Evolutionary conservation across 1,284 basidiomycete genomes (phyloP).

Genomic region (Fomitopsis schrenkii): DNA sequence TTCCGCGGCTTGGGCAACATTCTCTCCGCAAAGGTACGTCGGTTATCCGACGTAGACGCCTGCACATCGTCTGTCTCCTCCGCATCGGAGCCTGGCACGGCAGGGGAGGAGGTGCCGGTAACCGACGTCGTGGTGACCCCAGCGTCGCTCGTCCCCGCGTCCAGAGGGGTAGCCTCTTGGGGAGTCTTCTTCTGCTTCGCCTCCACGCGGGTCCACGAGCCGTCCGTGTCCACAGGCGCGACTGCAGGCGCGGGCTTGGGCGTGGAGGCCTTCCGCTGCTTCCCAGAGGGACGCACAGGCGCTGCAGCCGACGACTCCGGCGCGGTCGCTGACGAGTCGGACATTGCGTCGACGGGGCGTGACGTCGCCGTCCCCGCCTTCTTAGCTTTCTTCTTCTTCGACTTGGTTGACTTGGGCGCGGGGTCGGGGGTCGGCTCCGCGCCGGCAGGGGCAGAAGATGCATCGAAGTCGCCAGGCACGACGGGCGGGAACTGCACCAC

Average conservation of each 20-base stretch:
- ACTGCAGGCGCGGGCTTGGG: constrained; percentile 12
- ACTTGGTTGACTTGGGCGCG: constrained; percentile 33
- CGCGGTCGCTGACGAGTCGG: constrained; percentile 30
- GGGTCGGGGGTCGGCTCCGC: constrained; percentile 11
- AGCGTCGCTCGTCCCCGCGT: constrained; percentile 47
- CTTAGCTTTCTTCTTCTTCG: constrained; percentile 42
- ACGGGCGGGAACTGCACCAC: constrained; percentile 37
- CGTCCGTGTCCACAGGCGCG: constrained; percentile 35
- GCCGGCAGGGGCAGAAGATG: constrained; percentile 14
- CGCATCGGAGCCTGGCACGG: constrained; percentile 41
- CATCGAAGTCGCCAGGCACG: constrained; percentile 44
- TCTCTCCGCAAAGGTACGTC: constrained; percentile 53
- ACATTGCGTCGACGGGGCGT: constrained; percentile 20
- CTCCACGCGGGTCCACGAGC: constrained; percentile 54
- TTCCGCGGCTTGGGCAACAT: constrained; percentile 53
- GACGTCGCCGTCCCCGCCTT: constrained; percentile 12
- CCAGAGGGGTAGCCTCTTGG: constrained; percentile 16
- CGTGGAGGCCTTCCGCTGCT: constrained; percentile 19
- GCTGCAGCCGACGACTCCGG: constrained; percentile 22
- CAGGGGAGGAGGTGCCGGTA: constrained; percentile 51
- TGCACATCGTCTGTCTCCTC: constrained; percentile 23
- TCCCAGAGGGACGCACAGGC: constrained; percentile 11
- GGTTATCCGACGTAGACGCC: constrained; percentile 21
- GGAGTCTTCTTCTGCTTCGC: constrained; percentile 7
- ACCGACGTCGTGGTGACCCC: constrained; percentile 45